Percentiles rank a stretch among this genome's conserved stretches.
phyloP scores from a whole-genome alignment of 1,139 yeast genomes.

The Geotrichum histeridarum region DNA sequence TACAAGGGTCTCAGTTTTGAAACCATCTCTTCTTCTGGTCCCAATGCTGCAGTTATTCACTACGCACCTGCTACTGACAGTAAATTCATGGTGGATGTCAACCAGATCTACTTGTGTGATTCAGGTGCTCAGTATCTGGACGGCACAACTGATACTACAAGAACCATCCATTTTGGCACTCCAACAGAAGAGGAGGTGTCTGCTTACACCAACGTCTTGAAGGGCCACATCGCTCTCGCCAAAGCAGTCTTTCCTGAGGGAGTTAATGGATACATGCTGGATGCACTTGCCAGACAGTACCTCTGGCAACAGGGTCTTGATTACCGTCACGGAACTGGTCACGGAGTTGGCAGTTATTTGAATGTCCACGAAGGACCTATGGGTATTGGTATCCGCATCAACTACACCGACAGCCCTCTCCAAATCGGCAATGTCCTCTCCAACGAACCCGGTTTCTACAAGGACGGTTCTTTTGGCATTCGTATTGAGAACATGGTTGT shows the following conservation, averaged over 20 bases:
- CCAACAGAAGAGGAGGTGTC: conserved; percentile 65
- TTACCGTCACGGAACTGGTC: conserved; percentile 95
- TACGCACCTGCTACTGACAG: conserved; percentile 67
- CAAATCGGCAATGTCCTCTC: conserved; percentile 75
- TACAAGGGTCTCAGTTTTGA: conserved; percentile 85
- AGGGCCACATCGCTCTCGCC: conserved; percentile 84
- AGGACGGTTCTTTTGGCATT: conserved; percentile 88
- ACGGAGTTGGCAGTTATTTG: conserved; percentile 89
- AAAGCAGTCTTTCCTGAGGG: conserved; percentile 78
- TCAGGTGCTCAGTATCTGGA: conserved; percentile 92
- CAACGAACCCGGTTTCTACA: conserved; percentile 95
- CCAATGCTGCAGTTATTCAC: conserved; percentile 91
- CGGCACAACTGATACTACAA: conserved; percentile 95
- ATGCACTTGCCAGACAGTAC: conserved; percentile 81
- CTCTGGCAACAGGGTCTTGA: conserved; percentile 86
- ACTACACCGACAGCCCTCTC: conserved; percentile 39
- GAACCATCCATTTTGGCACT: conserved; percentile 75
- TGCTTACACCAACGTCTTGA: conserved; percentile 83
- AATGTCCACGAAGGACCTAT: conserved; percentile 97
- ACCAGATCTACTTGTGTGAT: conserved; percentile 78
- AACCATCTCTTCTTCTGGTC: conserved; percentile 88
- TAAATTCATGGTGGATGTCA: conserved; percentile 65
- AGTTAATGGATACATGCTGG: conserved; percentile 77
- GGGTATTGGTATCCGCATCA: conserved; percentile 68
- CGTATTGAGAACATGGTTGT: conserved; percentile 80